Evolutionary conservation across 2,329 filamentous ascomycete genomes (phyloP), one percentile per base, ranked within the genome.

Genomic region (Penicillium sp.): DNA sequence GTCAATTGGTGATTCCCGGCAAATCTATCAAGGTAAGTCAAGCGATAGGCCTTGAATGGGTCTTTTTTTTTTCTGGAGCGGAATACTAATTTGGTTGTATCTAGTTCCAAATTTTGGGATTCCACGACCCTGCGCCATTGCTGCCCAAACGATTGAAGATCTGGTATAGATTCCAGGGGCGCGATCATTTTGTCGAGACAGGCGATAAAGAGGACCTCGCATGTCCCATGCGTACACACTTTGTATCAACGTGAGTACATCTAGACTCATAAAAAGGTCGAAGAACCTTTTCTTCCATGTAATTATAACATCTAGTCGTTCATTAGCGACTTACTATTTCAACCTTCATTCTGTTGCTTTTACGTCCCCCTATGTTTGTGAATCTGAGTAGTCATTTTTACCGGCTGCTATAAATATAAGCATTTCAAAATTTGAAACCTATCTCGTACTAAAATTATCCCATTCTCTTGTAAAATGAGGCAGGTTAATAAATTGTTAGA

Each of bases 41-140:
- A 13, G 21, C 4, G 10, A 33, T 8, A 36, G 19, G 13, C 21
- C 9, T 21, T 15, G 2, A 4, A 35, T 48, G 12, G 1, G 15
- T 29, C 10, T 5, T 29, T 6, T 2, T n/a, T n/a, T 23, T 15
- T 15, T 36, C 19, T 27, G 8, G 27, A 21, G 6, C n/a, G 42
- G 10, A 31, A 39, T 17, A 59, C 67, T 72, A 51, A 75, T 47
- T 52, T 19, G 12, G 29, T 44, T 41, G 36, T 12, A 3, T 15
- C 12, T 58, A 78, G 77, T 75, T 73, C 57, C 69, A 77, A 61
- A 73, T 78, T 21, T 60, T 77, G 19, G 77, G 77, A 1, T 79
- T 79, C 66, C 68, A 77, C 54, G 77, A 79, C 48, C 77, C 77
- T 21, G 75, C 75, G 6, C 77, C 77, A 27, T 66, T 78, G 21